A percentile compares a stretch with the other conserved stretches of the same genome.
Conservation (phyloP, 768 basidiomycete species). For the Tremella mesenterica region DNA sequence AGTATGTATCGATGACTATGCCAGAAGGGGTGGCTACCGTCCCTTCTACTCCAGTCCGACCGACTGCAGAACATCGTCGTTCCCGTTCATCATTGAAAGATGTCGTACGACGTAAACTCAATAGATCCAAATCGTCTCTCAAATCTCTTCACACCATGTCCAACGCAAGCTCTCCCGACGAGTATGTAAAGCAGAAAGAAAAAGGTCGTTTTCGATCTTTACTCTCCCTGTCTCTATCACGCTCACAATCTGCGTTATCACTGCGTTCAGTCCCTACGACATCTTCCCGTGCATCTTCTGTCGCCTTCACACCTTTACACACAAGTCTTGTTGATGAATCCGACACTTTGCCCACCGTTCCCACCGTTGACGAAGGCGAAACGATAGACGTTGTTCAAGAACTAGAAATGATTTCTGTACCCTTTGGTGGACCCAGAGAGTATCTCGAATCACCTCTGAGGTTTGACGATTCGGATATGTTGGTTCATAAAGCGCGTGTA, state of each 20-base stretch:
- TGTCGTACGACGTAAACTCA: conserved; percentile 10
- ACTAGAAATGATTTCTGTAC: too few relatives aligned
- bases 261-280: neutral
- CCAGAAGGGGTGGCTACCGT: too few relatives aligned
- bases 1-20: too few relatives aligned
- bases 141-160: neutral
- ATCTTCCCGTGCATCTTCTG: neutral
- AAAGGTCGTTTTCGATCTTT: conserved; percentile 1
- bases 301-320: neutral
- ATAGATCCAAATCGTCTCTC: conserved; percentile 14
- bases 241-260: neutral
- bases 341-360: neutral
- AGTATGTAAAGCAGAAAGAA: neutral
- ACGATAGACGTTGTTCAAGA: neutral
- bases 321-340: neutral
- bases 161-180: neutral
- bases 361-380: neutral
- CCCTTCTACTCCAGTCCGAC: too few relatives aligned
- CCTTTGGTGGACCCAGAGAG: too few relatives aligned
- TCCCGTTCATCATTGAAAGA: conserved; percentile 6
- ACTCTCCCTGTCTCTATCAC: conserved; percentile 1
- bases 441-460: neutral
- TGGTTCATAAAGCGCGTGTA: neutral
- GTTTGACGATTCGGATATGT: neutral
- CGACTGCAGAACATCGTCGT: too few relatives aligned